These are phyloP conservation scores for Coccomyxa sp. DNA, from an alignment of 139 green algal genomes.

Conservation along the genomic window DNA sequence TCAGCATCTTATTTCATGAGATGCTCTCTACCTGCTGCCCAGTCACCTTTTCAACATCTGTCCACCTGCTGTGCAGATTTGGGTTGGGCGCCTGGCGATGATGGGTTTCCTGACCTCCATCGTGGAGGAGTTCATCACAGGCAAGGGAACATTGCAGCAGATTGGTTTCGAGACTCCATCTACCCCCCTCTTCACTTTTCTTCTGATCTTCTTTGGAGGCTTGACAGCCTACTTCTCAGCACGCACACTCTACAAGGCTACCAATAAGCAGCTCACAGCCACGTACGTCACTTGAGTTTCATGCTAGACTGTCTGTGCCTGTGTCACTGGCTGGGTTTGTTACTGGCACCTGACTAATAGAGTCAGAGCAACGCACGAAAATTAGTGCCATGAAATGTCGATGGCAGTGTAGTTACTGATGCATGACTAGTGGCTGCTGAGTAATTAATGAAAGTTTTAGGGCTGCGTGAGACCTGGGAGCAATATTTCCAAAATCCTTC, in stretches of 20 bases:
- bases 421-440: too few species aligned
- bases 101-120: slow-evolving; percentile 55
- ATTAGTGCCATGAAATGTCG: too few species aligned
- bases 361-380: too few species aligned
- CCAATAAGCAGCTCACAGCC: slow-evolving; percentile 35
- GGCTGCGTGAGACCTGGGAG: too few species aligned
- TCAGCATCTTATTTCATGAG: too few species aligned
- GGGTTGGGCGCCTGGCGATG: slow-evolving; percentile 59
- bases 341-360: not conserved
- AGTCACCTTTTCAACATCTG: too few species aligned
- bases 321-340: not conserved
- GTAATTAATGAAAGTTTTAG: too few species aligned
- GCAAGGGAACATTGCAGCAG: slow-evolving; percentile 43
- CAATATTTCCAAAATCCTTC: too few species aligned
- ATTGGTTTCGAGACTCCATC: slow-evolving; percentile 48
- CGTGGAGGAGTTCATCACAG: slow-evolving; percentile 47
- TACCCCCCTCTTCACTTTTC: slow-evolving; percentile 1
- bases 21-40: too few species aligned
- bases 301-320: not conserved
- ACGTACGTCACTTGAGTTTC: slow-evolving; percentile 17
- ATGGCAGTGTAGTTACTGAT: too few species aligned
- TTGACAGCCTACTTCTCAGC: slow-evolving; percentile 32
- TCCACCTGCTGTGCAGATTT: slow-evolving; percentile 24
- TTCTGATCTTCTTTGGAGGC: slow-evolving; percentile 24
- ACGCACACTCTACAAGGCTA: slow-evolving; percentile 37